Evolutionary conservation across 495 filamentous ascomycete species (phyloP).

Genomic region (Pyrenula aspistea): DNA sequence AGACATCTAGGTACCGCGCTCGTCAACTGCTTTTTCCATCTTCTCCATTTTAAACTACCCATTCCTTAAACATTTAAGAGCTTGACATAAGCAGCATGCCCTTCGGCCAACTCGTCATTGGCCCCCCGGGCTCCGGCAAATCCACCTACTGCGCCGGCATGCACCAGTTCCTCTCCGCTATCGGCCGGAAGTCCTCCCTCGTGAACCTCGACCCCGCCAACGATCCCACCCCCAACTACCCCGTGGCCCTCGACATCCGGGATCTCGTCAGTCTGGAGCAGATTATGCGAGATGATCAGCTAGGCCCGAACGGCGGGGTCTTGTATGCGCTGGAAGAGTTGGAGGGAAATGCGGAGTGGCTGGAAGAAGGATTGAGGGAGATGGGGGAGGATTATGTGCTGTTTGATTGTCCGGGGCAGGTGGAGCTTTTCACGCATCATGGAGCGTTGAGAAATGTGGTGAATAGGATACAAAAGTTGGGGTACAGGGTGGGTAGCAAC

Average conservation of each 20-base stretch:
- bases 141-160: conserved; percentile 98
- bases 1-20: too few relatives aligned
- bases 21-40: too few relatives aligned
- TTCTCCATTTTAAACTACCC: too few relatives aligned
- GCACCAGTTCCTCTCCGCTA: conserved; percentile 93
- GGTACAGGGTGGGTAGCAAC: conserved; percentile 62
- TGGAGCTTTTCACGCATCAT: conserved; percentile 94
- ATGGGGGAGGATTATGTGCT: conserved; percentile 84
- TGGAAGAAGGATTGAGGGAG: conserved; percentile 65
- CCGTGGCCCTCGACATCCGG: conserved; percentile 81
- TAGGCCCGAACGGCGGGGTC: conserved; percentile 87
- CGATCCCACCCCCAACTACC: conserved; percentile 45
- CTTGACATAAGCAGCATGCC: too few relatives aligned
- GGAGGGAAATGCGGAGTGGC: conserved; percentile 82
- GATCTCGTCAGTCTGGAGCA: conserved; percentile 81
- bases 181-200: conserved; percentile 85
- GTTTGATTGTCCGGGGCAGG: conserved; percentile 94
- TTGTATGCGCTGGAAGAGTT: conserved; percentile 92
- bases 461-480: conserved; percentile 76
- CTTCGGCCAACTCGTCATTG: conserved; percentile 71
- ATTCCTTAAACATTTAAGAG: too few relatives aligned
- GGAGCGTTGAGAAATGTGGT: conserved; percentile 82
- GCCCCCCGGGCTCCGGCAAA: conserved; percentile 88
- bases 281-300: conserved; percentile 81
- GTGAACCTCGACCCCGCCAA: conserved; percentile 97